Evolutionary conservation across 2,329 filamentous ascomycete genomes (phyloP).

Genomic region (Cylindrodendrum hubeiense): DNA sequence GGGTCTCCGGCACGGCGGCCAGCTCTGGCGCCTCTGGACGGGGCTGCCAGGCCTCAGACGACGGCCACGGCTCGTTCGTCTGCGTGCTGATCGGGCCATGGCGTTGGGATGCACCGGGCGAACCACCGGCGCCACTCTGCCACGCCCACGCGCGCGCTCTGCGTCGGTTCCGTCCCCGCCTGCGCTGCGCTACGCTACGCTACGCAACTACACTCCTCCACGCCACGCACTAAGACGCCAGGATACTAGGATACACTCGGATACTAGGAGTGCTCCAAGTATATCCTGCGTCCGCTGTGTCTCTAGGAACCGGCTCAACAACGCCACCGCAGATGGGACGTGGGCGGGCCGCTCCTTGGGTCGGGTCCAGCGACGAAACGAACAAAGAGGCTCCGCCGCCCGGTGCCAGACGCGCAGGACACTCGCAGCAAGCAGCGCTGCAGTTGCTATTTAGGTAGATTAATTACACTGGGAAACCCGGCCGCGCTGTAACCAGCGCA

Average conservation of each 20-base stretch:
- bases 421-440: neutral
- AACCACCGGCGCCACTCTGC: neutral
- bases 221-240: too few species aligned
- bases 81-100: conserved; percentile 4
- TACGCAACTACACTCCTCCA: too few species aligned
- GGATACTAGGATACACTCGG: too few species aligned
- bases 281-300: neutral
- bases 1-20: neutral
- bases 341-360: conserved; percentile 26
- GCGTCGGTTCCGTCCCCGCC: neutral
- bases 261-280: too few species aligned
- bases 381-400: conserved; percentile 11
- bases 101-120: neutral
- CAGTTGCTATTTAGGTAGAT: too few species aligned
- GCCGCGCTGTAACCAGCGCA: too few species aligned
- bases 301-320: neutral
- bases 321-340: conserved; percentile 19
- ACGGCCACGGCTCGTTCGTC: neutral
- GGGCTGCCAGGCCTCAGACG: too few species aligned
- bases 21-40: too few species aligned
- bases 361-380: neutral
- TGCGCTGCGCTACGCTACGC: neutral
- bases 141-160: neutral
- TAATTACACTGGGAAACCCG: too few species aligned
- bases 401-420: conserved; percentile 5